These are phyloP conservation scores for Bruguiera gymnorhiza DNA, from an alignment of 345 rosid species.

Conservation along the genomic window DNA sequence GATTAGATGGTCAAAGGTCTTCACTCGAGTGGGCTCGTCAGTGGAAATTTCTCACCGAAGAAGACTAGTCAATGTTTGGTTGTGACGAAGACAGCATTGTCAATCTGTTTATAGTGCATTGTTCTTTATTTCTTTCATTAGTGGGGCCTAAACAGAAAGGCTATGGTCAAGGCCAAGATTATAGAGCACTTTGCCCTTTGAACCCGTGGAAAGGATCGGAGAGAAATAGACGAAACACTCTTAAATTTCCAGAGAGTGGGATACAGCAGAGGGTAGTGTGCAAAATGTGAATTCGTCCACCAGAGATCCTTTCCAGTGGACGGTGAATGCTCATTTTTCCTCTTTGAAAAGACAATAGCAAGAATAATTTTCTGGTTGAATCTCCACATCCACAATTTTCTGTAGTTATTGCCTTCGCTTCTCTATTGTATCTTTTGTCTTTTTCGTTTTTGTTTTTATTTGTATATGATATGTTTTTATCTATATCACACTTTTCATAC, in stretches of 20 bases:
- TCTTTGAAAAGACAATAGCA: neutral
- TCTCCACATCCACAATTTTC: neutral
- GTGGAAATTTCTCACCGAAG: constrained; percentile 1
- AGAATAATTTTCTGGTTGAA: neutral
- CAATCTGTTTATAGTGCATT: neutral
- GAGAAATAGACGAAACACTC: neutral
- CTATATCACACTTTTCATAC: too few species aligned
- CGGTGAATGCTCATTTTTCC: neutral
- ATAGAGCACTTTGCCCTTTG: neutral
- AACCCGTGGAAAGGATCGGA: neutral
- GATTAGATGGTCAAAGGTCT: constrained; percentile 10
- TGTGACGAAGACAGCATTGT: constrained; percentile 11
- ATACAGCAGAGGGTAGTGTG: neutral
- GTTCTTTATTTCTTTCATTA: neutral
- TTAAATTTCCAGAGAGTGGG: too few species aligned
- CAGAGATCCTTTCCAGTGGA: neutral
- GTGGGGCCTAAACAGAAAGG: neutral
- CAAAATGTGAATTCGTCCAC: neutral
- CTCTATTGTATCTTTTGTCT: too few species aligned
- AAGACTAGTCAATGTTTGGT: neutral
- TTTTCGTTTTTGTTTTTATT: too few species aligned
- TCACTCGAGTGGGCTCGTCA: neutral
- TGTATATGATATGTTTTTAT: neutral
- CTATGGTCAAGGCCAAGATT: neutral
- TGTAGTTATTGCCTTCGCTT: neutral